Base-by-base conservation (phyloP, 73 alveolate genomes). In the Stentor roeselii region DNA sequence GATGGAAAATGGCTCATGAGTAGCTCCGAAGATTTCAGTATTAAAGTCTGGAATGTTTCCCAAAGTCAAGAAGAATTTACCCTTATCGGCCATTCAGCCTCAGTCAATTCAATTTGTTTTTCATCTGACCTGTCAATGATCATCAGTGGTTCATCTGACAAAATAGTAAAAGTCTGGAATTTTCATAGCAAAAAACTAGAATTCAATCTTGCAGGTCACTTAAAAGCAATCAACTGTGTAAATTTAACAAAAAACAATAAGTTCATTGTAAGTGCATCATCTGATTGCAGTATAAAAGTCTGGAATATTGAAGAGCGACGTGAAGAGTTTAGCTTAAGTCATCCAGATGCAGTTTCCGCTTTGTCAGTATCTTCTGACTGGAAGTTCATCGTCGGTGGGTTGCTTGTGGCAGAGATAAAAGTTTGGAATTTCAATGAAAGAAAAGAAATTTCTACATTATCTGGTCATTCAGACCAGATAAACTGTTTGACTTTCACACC, bases 41-140 rank as follows among this genome's bases (percentile, higher is more conserved):
- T n/a, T n/a, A n/a, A n/a, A n/a, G n/a, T n/a, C n/a, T n/a, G n/a
- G n/a, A n/a, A n/a, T n/a, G n/a, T n/a, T n/a, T n/a, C n/a, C n/a
- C n/a, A n/a, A n/a, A n/a, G n/a, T n/a, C n/a, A n/a, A n/a, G n/a
- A n/a, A n/a, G n/a, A n/a, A n/a, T n/a, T n/a, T n/a, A n/a, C n/a
- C n/a, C n/a, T n/a, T n/a, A n/a, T n/a, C n/a, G 95, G 97, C 59
- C 99, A 97, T 86, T 87, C 98, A 0, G 98, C 97, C 3, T 98
- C 99, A 37, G 97, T 97, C 1, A 87, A 97, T 85, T 87, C 95
- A 76, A 94, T 97, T n/a, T 91, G 94, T 82, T 94, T 94, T 84
- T 94, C 99, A 74, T 76, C 92, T 42, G 98, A 97, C 40, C 98
- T 99, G 36, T 90, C 89, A 74, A 88, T 91, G 42, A 86, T 97